phyloP scores from a whole-genome alignment of 2,329 filamentous ascomycete species.

The Akanthomyces muscarius region DNA sequence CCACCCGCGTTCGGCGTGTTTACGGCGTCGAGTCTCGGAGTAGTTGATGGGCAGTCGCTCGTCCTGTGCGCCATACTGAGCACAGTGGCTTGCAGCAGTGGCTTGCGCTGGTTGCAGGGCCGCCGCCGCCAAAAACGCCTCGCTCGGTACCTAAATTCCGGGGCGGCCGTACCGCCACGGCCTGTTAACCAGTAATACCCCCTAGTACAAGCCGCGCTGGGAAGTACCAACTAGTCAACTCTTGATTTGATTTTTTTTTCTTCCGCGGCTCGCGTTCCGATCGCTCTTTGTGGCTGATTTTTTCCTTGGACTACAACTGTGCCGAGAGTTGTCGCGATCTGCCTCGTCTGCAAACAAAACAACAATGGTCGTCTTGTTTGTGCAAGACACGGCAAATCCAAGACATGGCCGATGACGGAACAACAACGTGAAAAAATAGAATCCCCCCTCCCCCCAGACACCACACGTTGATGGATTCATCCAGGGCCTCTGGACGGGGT shows the following conservation, averaged over 20 bases:
- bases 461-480: not conserved
- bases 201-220: too few species aligned
- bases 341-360: not conserved
- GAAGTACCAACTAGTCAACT: not conserved
- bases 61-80: too few species aligned
- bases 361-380: too few species aligned
- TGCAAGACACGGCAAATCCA: not conserved
- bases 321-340: not conserved
- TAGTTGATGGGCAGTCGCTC: not conserved
- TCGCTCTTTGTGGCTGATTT: not conserved
- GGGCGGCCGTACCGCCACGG: too few species aligned
- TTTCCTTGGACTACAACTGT: too few species aligned
- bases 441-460: not conserved
- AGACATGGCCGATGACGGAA: not conserved
- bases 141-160: not conserved
- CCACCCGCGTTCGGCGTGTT: conserved; percentile 13
- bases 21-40: conserved; percentile 6
- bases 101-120: not conserved
- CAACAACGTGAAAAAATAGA: not conserved
- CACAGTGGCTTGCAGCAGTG: not conserved
- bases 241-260: not conserved
- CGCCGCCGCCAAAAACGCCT: not conserved
- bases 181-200: too few species aligned
- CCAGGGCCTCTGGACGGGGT: not conserved
- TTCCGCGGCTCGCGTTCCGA: conserved; percentile 1